Evolutionary conservation across 805 yeast species (phyloP).

Genomic region (Candida pini): DNA sequence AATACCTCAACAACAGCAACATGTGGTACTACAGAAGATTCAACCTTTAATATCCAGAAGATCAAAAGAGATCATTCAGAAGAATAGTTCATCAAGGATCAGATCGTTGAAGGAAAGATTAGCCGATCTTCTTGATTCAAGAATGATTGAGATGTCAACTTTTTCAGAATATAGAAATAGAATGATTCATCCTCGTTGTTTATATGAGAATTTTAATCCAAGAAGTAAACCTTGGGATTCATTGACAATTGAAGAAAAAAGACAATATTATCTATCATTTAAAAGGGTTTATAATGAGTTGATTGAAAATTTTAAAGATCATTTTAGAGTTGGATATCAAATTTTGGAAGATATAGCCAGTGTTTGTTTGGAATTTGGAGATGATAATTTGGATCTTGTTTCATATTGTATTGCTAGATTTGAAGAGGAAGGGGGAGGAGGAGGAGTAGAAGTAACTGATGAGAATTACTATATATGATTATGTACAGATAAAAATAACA

Average conservation of each 20-base stretch:
- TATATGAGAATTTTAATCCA: slow-evolving; percentile 20
- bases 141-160: slow-evolving; percentile 21
- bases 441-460: too few relatives aligned
- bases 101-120: slow-evolving; percentile 20
- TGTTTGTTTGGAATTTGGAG: slow-evolving; percentile 23
- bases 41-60: not conserved
- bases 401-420: slow-evolving; percentile 1
- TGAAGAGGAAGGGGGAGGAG: too few relatives aligned
- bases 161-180: slow-evolving; percentile 24
- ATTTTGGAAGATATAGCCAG: slow-evolving; percentile 18
- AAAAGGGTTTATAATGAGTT: slow-evolving; percentile 22
- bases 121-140: slow-evolving; percentile 22
- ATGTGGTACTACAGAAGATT: too few relatives aligned
- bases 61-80: not conserved
- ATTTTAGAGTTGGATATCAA: slow-evolving; percentile 11
- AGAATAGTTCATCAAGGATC: not conserved
- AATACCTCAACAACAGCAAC: slow-evolving; percentile 5
- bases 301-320: slow-evolving; percentile 10
- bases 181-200: slow-evolving; percentile 22
- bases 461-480: not conserved
- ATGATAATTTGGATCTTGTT: slow-evolving; percentile 17
- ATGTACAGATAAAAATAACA: not conserved
- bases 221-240: slow-evolving; percentile 21
- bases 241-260: slow-evolving; percentile 16
- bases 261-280: slow-evolving; percentile 26